Evolutionary conservation across 2,329 filamentous ascomycete genomes (phyloP), one percentile per base, ranked within the genome.

Genomic region (Dissoconium aciculare): DNA sequence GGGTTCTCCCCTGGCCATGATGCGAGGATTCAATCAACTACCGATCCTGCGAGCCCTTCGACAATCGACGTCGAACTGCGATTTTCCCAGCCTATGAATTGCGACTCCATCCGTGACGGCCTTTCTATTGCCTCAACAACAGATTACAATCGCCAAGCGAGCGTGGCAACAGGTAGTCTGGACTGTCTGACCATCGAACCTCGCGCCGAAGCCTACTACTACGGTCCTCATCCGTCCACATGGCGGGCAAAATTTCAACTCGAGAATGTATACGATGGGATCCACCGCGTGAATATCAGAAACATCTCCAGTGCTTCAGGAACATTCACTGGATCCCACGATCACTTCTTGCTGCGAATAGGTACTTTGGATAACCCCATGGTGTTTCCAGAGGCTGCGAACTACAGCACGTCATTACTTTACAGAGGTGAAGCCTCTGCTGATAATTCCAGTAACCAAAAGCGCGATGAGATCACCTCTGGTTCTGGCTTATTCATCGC

Each of bases 1-100:
- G 62, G 59, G 19, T 71, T 76, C 41, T 47, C 54, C 2, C 73
- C 73, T 3, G 71, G 71, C 2, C 73, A 78, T 41, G 74, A 78
- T 43, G 50, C 53, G 2, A 64, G 70, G 2, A 45, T 75, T 4
- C 37, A 63, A 11, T 73, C 71, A 0, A 60, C 52, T 17, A 59
- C 58, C 11, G 37, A 39, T 1, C 48, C 55, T 1, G 52, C 55
- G 17, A 30, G 43, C 11, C 19, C 42, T n/a, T 41, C 38, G 5
- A 55, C 49, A 4, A 41, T 73, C 11, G 48, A 62, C 4, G 54
- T 77, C 26, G 59, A 66, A 29, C 35, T 78, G 3, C 62, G 69
- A 19, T 78, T 74, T 47, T 74, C 70, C 1, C 56, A 58, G 2
- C 54, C 64, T 27, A 75, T 78, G 72, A 58, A 71, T 40, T 78